Conservation (phyloP, 2,329 filamentous ascomycete genomes). For the Ophioceras dolichostomum region DNA sequence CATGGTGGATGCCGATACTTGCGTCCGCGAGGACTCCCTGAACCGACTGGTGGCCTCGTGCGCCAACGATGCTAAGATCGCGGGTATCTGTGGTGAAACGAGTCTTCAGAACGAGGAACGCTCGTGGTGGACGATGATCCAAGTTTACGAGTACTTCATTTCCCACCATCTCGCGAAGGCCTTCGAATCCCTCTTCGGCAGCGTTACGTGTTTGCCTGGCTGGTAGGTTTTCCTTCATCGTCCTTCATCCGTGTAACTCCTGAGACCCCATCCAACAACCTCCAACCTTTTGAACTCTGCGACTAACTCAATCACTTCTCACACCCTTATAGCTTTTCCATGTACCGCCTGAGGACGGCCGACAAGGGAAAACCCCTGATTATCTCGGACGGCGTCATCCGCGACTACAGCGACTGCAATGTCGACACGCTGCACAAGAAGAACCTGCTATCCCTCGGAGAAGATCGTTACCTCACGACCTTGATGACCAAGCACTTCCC, state of each 20-base stretch:
- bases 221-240: constrained; percentile 53
- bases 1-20: constrained; percentile 97
- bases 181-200: constrained; percentile 95
- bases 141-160: constrained; percentile 99
- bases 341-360: constrained; percentile 91
- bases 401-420: constrained; percentile 77
- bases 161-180: constrained; percentile 95
- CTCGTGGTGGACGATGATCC: constrained; percentile 99
- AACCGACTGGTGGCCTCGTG: constrained; percentile 89
- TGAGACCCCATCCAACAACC: constrained; percentile 13
- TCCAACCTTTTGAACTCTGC: too few relatives aligned
- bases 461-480: constrained; percentile 94
- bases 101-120: constrained; percentile 90
- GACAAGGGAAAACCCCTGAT: constrained; percentile 93
- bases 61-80: constrained; percentile 89
- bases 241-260: background rate
- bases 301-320: background rate
- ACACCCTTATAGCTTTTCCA: constrained; percentile 64
- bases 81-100: constrained; percentile 94
- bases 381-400: constrained; percentile 77
- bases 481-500: constrained; percentile 98
- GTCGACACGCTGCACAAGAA: constrained; percentile 96
- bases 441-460: constrained; percentile 84
- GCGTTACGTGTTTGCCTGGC: constrained; percentile 96
- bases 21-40: constrained; percentile 80